Evolutionary conservation across 495 filamentous ascomycete genomes (phyloP).

Genomic region (Mycothermus thermophilus): DNA sequence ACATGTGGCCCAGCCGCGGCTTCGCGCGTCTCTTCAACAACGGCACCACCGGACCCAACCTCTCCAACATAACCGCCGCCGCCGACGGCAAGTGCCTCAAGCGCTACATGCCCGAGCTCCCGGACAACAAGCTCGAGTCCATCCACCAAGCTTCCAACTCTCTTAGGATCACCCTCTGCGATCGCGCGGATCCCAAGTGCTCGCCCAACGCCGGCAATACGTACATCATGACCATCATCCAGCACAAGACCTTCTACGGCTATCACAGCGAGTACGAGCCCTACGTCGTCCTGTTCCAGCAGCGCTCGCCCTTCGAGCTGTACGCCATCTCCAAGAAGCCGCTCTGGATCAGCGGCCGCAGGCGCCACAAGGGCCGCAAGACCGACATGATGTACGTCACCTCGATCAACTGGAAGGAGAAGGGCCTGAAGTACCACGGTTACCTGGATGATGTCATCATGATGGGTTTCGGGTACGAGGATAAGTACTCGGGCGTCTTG

Average conservation of each 20-base stretch:
- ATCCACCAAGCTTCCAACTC: constrained; percentile 46
- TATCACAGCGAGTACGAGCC: constrained; percentile 40
- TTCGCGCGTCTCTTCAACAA: constrained; percentile 30
- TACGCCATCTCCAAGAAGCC: constrained; percentile 36
- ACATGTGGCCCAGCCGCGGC: constrained; percentile 30
- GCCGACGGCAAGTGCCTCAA: constrained; percentile 28
- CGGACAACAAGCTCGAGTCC: constrained; percentile 21
- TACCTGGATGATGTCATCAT: constrained; percentile 37
- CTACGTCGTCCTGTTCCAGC: constrained; percentile 36
- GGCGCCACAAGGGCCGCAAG: constrained; percentile 9
- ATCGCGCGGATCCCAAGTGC: constrained; percentile 31
- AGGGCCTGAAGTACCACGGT: constrained; percentile 33
- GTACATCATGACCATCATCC: constrained; percentile 36
- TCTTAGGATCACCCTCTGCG: constrained; percentile 37
- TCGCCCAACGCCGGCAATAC: constrained; percentile 28
- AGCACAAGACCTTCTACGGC: constrained; percentile 34
- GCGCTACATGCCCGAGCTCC: constrained; percentile 24
- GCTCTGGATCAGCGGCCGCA: constrained; percentile 37
- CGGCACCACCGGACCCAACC: constrained; percentile 28
- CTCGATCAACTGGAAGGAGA: constrained; percentile 37
- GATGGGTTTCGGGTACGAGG: constrained; percentile 38
- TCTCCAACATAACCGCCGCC: constrained; percentile 16
- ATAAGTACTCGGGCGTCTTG: constrained; percentile 27
- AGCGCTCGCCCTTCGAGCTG: constrained; percentile 32
- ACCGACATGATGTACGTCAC: constrained; percentile 39